A percentile compares a stretch with the other conserved stretches of the same genome.
Conservation (phyloP, 768 basidiomycete genomes). For the Phanerodontia chrysosporium region DNA sequence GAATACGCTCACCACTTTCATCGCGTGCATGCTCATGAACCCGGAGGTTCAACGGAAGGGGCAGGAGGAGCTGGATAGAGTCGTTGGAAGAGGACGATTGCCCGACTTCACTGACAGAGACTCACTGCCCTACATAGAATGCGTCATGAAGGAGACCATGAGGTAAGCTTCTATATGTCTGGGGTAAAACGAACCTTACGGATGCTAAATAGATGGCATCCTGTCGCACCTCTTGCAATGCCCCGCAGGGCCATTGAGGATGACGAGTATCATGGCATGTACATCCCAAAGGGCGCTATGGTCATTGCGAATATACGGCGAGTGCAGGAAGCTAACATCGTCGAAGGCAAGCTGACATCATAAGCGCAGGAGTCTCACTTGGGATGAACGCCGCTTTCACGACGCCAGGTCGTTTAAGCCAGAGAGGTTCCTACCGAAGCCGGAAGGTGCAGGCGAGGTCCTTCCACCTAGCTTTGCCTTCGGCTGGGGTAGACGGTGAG, state of each 20-base stretch:
- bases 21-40: slow-evolving; percentile 4
- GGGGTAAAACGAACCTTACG: background rate
- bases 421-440: slow-evolving; percentile 8
- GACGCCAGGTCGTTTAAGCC: slow-evolving; percentile 24
- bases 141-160: slow-evolving; percentile 18
- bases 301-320: slow-evolving; percentile 38
- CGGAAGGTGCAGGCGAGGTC: slow-evolving; percentile 2
- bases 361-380: background rate
- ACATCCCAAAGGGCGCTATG: slow-evolving; percentile 37
- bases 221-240: slow-evolving; percentile 28
- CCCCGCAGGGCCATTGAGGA: slow-evolving; percentile 36
- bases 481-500: slow-evolving; percentile 13
- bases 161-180: background rate
- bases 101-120: slow-evolving; percentile 25
- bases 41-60: slow-evolving; percentile 17
- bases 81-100: slow-evolving; percentile 23
- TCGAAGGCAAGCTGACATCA: background rate
- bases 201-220: slow-evolving; percentile 21
- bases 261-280: slow-evolving; percentile 37
- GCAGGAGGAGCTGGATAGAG: slow-evolving; percentile 25
- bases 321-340: slow-evolving; percentile 23
- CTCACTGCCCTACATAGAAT: slow-evolving; percentile 22
- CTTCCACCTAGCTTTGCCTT: background rate
- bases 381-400: slow-evolving; percentile 29
- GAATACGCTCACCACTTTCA: background rate